Evolutionary conservation across 352 stramenopile genomes (phyloP), one percentile per base, ranked within the genome.

Genomic region (Pythium oligandrum): DNA sequence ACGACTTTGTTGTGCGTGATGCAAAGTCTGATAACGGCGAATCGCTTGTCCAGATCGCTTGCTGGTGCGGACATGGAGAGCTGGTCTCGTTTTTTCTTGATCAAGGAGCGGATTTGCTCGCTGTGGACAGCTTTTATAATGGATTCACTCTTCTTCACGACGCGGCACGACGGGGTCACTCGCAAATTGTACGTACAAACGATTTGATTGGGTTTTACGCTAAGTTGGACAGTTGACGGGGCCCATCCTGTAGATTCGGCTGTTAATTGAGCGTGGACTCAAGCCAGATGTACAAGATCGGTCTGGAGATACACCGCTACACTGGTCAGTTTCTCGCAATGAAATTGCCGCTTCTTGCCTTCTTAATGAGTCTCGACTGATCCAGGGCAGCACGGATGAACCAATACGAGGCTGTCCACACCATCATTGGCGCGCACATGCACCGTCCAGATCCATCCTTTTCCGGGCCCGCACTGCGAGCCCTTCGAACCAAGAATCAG

Each of bases 121-220:
- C 59, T 31, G 52, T 86, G 10, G 79, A 90, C 49, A 77, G 66
- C 46, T 63, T 64, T 17, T 73, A 63, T 54, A 90, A 90, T 44
- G 63, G 64, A 1, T 87, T 85, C 53, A 80, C 79, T 9, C 49
- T 90, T 6, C 49, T 90, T 11, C 79, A 90, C 44, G 79, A 90
- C 48, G 70, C 73, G 17, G 77, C 75, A 38, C 65, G 79, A 46
- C 63, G 75, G 38, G 79, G 79, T 3, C 71, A 87, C 50, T 55
- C 55, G 3, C 44, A 66, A 53, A 73, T 88, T 37, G 77, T 90
- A 65, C 12, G 68, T 51, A 4, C 34, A n/a, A 42, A 8, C 7
- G 7, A 42, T 12, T 38, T 51, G 9, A 38, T 31, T 48, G 43
- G 43, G 31, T 26, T 10, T 10, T 48, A 17, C 43, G 10, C 7